A percentile compares a stretch with the other conserved stretches of the same genome.
phyloP scores from a whole-genome alignment of 495 filamentous ascomycete species.

The Chlorociboria aeruginascens region DNA sequence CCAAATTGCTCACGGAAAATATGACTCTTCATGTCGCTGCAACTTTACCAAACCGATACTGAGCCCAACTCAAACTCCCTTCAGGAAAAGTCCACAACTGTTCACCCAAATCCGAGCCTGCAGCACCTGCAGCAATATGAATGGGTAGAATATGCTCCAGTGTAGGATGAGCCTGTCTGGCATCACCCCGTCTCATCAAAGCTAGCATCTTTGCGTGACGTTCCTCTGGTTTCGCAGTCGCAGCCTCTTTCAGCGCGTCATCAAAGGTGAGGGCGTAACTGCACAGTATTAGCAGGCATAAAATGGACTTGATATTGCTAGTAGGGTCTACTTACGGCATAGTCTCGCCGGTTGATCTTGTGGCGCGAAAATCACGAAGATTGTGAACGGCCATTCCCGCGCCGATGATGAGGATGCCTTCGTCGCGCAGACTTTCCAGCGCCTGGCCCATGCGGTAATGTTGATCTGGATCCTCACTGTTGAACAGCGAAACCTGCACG shows the following conservation, averaged over 20 bases:
- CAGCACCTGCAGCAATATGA: constrained; percentile 62
- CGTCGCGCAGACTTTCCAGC: constrained; percentile 55
- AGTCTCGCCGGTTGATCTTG: constrained; percentile 36
- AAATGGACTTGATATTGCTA: neutral
- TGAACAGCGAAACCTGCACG: constrained; percentile 69
- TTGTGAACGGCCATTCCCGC: constrained; percentile 86
- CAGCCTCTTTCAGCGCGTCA: constrained; percentile 66
- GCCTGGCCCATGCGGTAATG: constrained; percentile 67
- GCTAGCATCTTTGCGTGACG: constrained; percentile 8
- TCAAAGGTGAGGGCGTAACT: constrained; percentile 41
- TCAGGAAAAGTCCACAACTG: constrained; percentile 56
- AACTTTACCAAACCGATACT: constrained; percentile 59
- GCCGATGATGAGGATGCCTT: constrained; percentile 61
- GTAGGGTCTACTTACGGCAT: constrained; percentile 54
- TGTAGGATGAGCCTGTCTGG: constrained; percentile 64
- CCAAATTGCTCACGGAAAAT: too few relatives aligned
- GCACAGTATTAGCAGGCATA: constrained; percentile 2
- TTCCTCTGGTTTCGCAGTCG: constrained; percentile 5
- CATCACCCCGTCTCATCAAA: constrained; percentile 33
- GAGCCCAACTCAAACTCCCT: constrained; percentile 60
- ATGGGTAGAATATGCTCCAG: constrained; percentile 77
- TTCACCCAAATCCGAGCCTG: constrained; percentile 47
- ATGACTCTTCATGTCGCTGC: constrained; percentile 15
- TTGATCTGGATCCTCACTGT: constrained; percentile 51
- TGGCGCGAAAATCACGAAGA: constrained; percentile 57